phyloP scores from a whole-genome alignment of 176 grass and related monocot genomes.

The Neostapfia colusana region DNA sequence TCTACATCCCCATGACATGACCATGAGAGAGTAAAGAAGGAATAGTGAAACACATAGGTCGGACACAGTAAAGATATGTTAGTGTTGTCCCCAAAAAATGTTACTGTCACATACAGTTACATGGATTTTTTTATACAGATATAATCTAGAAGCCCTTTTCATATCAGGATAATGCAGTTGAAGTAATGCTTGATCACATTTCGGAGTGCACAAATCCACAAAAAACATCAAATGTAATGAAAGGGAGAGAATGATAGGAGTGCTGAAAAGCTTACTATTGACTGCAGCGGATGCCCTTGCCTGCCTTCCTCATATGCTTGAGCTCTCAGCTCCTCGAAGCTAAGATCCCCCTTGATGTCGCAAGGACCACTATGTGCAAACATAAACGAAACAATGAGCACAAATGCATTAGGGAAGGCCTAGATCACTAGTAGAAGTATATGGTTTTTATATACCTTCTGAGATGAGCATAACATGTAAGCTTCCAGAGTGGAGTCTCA shows the following conservation, averaged over 20 bases:
- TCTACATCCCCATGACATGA: neutral
- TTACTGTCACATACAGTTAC: neutral
- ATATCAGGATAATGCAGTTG: neutral
- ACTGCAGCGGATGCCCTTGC: slow-evolving; percentile 63
- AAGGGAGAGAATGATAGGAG: neutral
- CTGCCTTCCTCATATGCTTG: slow-evolving; percentile 77
- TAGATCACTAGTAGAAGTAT: slow-evolving; percentile 8
- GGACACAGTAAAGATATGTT: too few species aligned
- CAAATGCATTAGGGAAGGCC: slow-evolving; percentile 4
- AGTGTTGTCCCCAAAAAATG: too few species aligned
- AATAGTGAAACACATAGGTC: neutral
- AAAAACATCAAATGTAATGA: neutral
- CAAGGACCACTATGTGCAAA: slow-evolving; percentile 65
- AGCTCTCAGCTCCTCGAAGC: slow-evolving; percentile 79
- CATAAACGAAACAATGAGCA: neutral
- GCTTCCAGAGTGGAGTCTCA: slow-evolving; percentile 85
- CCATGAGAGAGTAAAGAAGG: neutral
- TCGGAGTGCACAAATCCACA: neutral
- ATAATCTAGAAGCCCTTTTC: neutral
- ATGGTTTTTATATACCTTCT: slow-evolving; percentile 45
- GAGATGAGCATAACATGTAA: slow-evolving; percentile 82
- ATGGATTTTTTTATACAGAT: neutral
- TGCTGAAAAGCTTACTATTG: slow-evolving; percentile 62
- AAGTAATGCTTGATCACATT: neutral
- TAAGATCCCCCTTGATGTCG: slow-evolving; percentile 77